A percentile compares a stretch with the other conserved stretches of the same genome.
Evolutionary conservation across 805 yeast genomes (phyloP).

Genomic region (Ascoidea asiatica): DNA sequence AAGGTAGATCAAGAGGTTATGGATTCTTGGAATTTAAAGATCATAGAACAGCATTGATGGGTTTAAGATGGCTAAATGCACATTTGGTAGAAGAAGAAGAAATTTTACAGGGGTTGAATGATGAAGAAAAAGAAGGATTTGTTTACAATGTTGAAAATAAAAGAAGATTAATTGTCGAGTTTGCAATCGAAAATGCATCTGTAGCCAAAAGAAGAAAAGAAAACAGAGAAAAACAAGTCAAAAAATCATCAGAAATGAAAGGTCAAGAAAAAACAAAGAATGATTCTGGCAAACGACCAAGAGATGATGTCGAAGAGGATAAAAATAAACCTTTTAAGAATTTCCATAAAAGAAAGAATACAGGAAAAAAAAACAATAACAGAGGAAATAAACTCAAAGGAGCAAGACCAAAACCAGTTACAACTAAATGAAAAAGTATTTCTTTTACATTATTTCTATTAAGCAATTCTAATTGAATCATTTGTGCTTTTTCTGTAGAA

Average conservation of each 20-base stretch:
- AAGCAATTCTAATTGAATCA: too few relatives aligned
- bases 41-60: conserved; percentile 90
- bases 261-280: background rate
- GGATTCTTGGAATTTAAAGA: conserved; percentile 91
- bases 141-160: conserved; percentile 20
- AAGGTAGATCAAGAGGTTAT: conserved; percentile 91
- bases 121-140: conserved; percentile 47
- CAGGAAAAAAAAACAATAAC: background rate
- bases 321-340: too few relatives aligned
- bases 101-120: conserved; percentile 53
- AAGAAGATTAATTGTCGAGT: conserved; percentile 82
- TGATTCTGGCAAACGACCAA: too few relatives aligned
- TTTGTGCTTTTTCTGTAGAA: too few relatives aligned
- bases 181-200: conserved; percentile 91
- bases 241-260: background rate
- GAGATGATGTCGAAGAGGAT: too few relatives aligned
- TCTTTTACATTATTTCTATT: too few relatives aligned
- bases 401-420: too few relatives aligned
- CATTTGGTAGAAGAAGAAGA: conserved; percentile 70
- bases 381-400: too few relatives aligned
- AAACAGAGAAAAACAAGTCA: conserved; percentile 17
- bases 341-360: background rate
- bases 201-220: conserved; percentile 87
- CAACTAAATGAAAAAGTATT: too few relatives aligned
- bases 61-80: conserved; percentile 92